Conservation (phyloP, 1,284 basidiomycete species). For the Moesziomyces sp. region DNA sequence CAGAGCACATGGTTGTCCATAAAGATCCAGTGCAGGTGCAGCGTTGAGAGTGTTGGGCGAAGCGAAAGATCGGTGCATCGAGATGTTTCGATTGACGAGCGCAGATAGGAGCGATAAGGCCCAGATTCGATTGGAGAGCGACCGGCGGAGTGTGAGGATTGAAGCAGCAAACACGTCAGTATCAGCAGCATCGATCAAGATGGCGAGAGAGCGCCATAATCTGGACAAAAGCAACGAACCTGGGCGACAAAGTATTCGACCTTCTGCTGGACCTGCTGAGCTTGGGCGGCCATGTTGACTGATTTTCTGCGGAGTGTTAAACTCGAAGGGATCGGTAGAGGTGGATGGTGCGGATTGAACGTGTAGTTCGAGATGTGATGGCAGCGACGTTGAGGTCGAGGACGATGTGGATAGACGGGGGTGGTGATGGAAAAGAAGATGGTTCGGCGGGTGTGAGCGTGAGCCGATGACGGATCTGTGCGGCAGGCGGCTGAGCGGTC, state of each 20-base stretch:
- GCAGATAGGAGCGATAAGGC: background rate
- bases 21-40: no score
- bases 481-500: no score
- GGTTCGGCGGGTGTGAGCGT: background rate
- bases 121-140: no score
- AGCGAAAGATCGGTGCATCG: background rate
- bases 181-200: background rate
- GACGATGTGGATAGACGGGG: background rate
- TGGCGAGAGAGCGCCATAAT: background rate
- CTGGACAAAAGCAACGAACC: constrained; percentile 42
- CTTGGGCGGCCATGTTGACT: constrained; percentile 59
- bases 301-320: constrained; percentile 2
- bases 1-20: background rate
- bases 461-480: background rate
- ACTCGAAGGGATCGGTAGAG: constrained; percentile 3
- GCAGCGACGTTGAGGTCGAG: constrained; percentile 17
- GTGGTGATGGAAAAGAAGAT: constrained; percentile 5
- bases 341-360: background rate
- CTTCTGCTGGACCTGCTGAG: constrained; percentile 64
- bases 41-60: background rate
- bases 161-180: constrained; percentile 2
- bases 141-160: no score
- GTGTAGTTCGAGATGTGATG: background rate
- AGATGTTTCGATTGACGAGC: background rate
- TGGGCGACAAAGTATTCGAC: constrained; percentile 65